Conservation (phyloP, 2,329 filamentous ascomycete genomes). For the Penicillium expansum region DNA sequence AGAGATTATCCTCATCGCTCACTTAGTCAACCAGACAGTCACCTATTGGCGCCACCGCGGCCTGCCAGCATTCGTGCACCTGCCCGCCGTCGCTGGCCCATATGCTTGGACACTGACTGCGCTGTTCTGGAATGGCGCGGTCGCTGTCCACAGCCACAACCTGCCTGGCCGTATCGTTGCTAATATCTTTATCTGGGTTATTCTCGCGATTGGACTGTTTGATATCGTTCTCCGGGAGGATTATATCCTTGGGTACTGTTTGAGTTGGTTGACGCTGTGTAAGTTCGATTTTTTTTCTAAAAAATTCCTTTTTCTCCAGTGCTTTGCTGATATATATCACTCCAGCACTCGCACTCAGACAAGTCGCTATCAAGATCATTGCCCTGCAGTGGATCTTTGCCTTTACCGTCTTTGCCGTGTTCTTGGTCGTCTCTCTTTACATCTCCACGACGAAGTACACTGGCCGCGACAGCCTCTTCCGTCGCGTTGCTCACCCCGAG, state of each 20-base stretch:
- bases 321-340: background rate
- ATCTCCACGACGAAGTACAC: conserved; percentile 35
- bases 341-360: conserved; percentile 67
- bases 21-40: conserved; percentile 75
- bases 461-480: conserved; percentile 38
- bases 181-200: conserved; percentile 84
- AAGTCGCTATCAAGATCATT: conserved; percentile 69
- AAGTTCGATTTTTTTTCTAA: conserved; percentile 31
- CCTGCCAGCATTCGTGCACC: conserved; percentile 71
- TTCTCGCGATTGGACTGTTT: conserved; percentile 71
- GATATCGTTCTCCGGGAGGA: conserved; percentile 74
- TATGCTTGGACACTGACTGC: conserved; percentile 84
- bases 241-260: conserved; percentile 72
- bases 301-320: too few species aligned
- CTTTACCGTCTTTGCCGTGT: conserved; percentile 73
- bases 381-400: conserved; percentile 92
- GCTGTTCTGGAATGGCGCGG: conserved; percentile 84
- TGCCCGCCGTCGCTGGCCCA: conserved; percentile 71
- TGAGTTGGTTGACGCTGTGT: conserved; percentile 71
- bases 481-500: conserved; percentile 33
- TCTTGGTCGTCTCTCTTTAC: conserved; percentile 66
- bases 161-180: conserved; percentile 74
- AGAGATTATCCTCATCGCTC: conserved; percentile 72
- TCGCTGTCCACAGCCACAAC: conserved; percentile 68
- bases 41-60: conserved; percentile 78